phyloP scores from a whole-genome alignment of 441 rosid species.

The Eutrema salsugineum region DNA sequence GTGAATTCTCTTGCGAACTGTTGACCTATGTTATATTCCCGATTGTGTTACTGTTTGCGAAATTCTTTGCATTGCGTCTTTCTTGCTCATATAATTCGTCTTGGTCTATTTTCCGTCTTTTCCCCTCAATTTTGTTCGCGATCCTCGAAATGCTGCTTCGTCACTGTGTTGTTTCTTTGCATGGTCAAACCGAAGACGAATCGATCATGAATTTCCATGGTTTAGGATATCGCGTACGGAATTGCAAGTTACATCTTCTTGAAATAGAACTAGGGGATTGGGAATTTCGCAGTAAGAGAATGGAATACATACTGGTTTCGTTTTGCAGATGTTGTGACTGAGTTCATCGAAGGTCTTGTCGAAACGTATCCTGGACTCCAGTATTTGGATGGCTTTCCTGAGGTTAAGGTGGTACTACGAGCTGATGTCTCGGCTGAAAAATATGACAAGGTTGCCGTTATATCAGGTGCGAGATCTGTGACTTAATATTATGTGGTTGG shows the following conservation, averaged over 20 bases:
- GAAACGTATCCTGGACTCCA: constrained; percentile 91
- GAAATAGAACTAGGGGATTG: background rate
- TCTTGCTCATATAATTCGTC: background rate
- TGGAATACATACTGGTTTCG: background rate
- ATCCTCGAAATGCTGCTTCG: constrained; percentile 17
- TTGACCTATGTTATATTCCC: constrained; percentile 20
- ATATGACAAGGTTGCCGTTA: constrained; percentile 80
- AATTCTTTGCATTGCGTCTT: constrained; percentile 12
- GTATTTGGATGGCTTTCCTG: constrained; percentile 91
- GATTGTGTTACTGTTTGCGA: constrained; percentile 27
- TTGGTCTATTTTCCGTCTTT: background rate
- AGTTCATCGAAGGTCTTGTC: constrained; percentile 87
- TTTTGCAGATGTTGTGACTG: constrained; percentile 84
- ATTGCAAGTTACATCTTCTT: background rate
- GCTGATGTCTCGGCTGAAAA: constrained; percentile 74
- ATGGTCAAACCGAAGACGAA: constrained; percentile 14
- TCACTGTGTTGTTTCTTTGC: constrained; percentile 18
- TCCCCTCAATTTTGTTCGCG: background rate
- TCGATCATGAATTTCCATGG: background rate
- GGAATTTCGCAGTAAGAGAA: background rate
- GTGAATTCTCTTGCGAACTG: constrained; percentile 12
- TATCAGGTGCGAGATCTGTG: constrained; percentile 64
- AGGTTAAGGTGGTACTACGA: constrained; percentile 93
- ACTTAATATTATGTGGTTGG: background rate
- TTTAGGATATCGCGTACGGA: background rate